Base-by-base conservation (phyloP, 768 basidiomycete species). In the Dacryopinax primogenitus region DNA sequence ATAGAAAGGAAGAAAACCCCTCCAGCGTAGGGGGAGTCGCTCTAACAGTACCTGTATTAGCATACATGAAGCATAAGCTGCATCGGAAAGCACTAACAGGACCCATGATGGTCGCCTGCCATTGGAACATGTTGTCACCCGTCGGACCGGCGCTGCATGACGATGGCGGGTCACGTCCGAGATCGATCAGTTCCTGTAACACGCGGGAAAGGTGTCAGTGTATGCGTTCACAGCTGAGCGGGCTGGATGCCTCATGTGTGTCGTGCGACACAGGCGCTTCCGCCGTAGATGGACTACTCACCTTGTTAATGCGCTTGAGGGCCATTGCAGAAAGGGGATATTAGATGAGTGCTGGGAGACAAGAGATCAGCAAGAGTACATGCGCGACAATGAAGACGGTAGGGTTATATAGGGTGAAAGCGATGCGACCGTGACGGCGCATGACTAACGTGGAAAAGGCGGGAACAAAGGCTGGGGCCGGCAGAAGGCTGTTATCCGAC, bases 41-140 rank as follows among this genome's bases (percentile, higher is more conserved):
- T 86, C 94, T 96, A 69, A n/a, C 33, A 2, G 21, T 16, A 63
- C 0, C 65, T 68, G 63, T n/a, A n/a, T 45, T 45, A 66, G 39
- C 3, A 26, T 33, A 35, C 34, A 35, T 39, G 68, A 23, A 36
- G 69, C 69, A 66, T 72, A 65, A 21, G 63, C 67, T 68, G 71
- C 75, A 69, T 74, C 65, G 62, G 32, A 44, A 62, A 65, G 32
- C 30, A 81, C 93, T 76, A 73, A 95, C 94, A 66, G 95, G 95
- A 44, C 95, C 95, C 95, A 98, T 98, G 76, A 98, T 98, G 70
- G 95, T 97, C 67, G 95, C 95, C 76, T 97, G 93, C 95, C 94
- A 97, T 75, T 92, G 86, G 82, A 97, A 99, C 86, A 98, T 87
- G 78, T 97, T 94, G 75, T 98, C 94, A 63, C 92, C 92, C 67